Base-by-base conservation (phyloP, 768 basidiomycete genomes). In the Pisolithus marmoratus region DNA sequence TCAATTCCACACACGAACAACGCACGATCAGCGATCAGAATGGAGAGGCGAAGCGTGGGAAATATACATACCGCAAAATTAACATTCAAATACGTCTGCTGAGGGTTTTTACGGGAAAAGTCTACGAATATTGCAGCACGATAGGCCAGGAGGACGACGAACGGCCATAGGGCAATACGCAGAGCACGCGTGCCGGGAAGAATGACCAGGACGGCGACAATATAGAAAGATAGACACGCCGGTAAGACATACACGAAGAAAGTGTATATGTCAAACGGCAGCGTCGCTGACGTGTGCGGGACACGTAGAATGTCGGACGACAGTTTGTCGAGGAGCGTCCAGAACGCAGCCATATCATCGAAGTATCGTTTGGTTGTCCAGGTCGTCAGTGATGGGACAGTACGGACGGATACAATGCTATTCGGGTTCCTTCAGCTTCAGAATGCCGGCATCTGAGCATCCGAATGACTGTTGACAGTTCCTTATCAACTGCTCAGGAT, bases 151-250 rank as follows among this genome's bases (percentile, higher is more conserved):
- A 45, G 8, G 17, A 11, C 24, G 6, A 52, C 23, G 23, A 77
- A 47, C 2, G 79, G 78, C 36, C 79, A 68, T 19, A 81, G 54
- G 8, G 73, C 74, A 46, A 79, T 53, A 38, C 81, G 77, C 41
- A 75, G 59, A 6, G 58, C 46, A 24, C 70, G 70, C 0, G 80
- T 81, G 15, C 68, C 61, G 0, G 79, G 78, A 3, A 72, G 61
- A 23, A 78, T 63, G 6, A 79, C 76, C 48, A 84, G 71, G 36
- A 76, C 60, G 14, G 82, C 80, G n/a, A 73, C 71, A 14, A 61
- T 55, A 63, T 77, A 76, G 62, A 80, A 81, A 51, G 69, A 68
- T 8, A 76, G 43, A 1, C 77, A 20, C 9, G 73, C 67, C 5
- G 76, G 78, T 19, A 76, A 51, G 40, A 79, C 48, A 50, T 72